Evolutionary conservation across 139 green algal genomes (phyloP).

Genomic region (Nannochloris sp.): DNA sequence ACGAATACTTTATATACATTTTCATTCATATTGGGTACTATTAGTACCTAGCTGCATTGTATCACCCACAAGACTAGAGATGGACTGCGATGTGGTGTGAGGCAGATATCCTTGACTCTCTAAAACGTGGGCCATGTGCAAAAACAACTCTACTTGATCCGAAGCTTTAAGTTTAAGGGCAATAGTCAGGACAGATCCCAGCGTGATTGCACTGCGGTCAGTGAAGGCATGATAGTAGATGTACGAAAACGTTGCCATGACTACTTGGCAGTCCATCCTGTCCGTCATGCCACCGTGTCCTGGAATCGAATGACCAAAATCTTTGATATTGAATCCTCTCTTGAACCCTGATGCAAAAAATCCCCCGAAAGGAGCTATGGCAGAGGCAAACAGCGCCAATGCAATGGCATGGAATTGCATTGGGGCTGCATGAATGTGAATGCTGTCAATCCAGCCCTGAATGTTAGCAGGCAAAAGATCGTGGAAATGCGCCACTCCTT

Average conservation of each 20-base stretch:
- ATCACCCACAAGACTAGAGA: background rate
- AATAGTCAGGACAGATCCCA: slow-evolving; percentile 46
- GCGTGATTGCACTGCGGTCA: slow-evolving; percentile 15
- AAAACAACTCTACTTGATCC: slow-evolving; percentile 22
- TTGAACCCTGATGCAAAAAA: slow-evolving; percentile 99
- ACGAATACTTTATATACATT: background rate
- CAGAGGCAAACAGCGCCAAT: slow-evolving; percentile 84
- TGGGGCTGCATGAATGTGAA: slow-evolving; percentile 20
- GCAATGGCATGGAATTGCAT: slow-evolving; percentile 55
- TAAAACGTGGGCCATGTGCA: slow-evolving; percentile 20
- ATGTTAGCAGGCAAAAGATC: slow-evolving; percentile 11
- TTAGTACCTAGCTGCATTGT: background rate
- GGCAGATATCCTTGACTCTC: slow-evolving; percentile 17
- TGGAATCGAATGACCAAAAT: slow-evolving; percentile 97
- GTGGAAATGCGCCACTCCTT: background rate
- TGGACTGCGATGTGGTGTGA: background rate
- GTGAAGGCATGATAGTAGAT: slow-evolving; percentile 90
- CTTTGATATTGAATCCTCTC: slow-evolving; percentile 96
- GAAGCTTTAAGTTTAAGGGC: slow-evolving; percentile 5
- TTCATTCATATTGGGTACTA: background rate
- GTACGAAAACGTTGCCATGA: slow-evolving; percentile 95
- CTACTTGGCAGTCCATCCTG: slow-evolving; percentile 96
- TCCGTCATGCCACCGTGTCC: slow-evolving; percentile 97
- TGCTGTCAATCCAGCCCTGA: background rate
- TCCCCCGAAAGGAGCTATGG: slow-evolving; percentile 94